A percentile compares a stretch with the other conserved stretches of the same genome.
phyloP scores from a whole-genome alignment of 306 rosid genomes.

The Lotus japonicus region DNA sequence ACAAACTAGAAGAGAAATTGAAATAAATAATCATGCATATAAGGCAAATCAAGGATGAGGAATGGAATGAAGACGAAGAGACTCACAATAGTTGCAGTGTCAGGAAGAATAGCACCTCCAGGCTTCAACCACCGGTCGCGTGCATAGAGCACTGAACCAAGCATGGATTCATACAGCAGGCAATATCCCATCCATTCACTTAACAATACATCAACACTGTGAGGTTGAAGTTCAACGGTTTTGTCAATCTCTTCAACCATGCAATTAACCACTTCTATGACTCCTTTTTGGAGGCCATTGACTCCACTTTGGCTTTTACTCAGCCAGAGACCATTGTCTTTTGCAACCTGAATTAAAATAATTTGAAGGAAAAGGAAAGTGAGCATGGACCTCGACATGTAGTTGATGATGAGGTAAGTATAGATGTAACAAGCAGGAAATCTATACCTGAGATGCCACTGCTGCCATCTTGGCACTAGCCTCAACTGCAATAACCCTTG shows the following conservation, averaged over 20 bases:
- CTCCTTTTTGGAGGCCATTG: constrained; percentile 35
- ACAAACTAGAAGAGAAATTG: constrained; percentile 51
- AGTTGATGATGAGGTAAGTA: not conserved
- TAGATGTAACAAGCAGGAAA: not conserved
- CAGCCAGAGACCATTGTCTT: constrained; percentile 53
- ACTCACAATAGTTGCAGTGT: constrained; percentile 90
- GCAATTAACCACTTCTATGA: constrained; percentile 53
- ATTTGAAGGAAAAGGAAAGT: not conserved
- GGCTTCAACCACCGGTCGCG: constrained; percentile 92
- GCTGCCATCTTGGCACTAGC: constrained; percentile 94
- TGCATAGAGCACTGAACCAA: constrained; percentile 84
- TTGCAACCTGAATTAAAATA: constrained; percentile 55
- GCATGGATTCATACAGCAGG: constrained; percentile 89
- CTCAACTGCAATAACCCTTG: constrained; percentile 85
- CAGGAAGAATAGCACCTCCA: constrained; percentile 93
- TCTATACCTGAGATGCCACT: constrained; percentile 69
- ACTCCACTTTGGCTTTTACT: constrained; percentile 33
- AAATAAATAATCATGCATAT: not conserved
- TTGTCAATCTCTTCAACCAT: constrained; percentile 83
- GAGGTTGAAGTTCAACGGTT: constrained; percentile 54
- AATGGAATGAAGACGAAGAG: not conserved
- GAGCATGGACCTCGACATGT: constrained; percentile 13
- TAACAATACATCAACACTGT: constrained; percentile 73
- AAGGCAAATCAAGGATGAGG: not conserved
- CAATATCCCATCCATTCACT: constrained; percentile 99